Evolutionary conservation across 2,329 filamentous ascomycete genomes (phyloP).

Genomic region (Chaetomium sp.): DNA sequence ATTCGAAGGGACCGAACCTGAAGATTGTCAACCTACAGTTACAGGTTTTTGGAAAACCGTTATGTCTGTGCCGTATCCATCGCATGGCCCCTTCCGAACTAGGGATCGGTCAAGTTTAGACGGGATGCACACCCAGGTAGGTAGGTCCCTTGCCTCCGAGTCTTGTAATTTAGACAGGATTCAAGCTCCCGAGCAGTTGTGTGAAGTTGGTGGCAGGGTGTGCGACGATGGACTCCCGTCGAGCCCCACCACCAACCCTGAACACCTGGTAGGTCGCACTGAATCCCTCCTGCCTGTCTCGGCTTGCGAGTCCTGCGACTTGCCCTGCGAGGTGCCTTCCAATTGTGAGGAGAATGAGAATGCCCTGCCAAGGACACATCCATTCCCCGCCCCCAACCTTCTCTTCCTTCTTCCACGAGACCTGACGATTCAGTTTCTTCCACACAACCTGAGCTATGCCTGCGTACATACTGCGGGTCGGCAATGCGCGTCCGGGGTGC

Average conservation of each 20-base stretch:
- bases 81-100: not conserved
- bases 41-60: not conserved
- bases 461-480: not conserved
- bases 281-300: constrained; percentile 1
- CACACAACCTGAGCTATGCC: not conserved
- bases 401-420: not conserved
- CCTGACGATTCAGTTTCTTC: not conserved
- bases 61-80: not conserved
- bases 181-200: not conserved
- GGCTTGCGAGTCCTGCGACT: not conserved
- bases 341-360: not conserved
- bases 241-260: not conserved
- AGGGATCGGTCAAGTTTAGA: not conserved
- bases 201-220: not conserved
- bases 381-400: constrained; percentile 5
- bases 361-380: not conserved
- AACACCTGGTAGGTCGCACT: not conserved
- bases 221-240: not conserved
- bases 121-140: not conserved
- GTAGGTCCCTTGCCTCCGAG: no score
- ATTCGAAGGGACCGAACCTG: not conserved
- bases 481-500: not conserved
- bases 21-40: no score
- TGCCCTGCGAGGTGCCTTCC: not conserved
- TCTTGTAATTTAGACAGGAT: not conserved